Percentiles rank a stretch among this genome's conserved stretches.
These are phyloP conservation scores for Penicillium daleae DNA, from an alignment of 495 filamentous ascomycete genomes.

Conservation along the genomic window DNA sequence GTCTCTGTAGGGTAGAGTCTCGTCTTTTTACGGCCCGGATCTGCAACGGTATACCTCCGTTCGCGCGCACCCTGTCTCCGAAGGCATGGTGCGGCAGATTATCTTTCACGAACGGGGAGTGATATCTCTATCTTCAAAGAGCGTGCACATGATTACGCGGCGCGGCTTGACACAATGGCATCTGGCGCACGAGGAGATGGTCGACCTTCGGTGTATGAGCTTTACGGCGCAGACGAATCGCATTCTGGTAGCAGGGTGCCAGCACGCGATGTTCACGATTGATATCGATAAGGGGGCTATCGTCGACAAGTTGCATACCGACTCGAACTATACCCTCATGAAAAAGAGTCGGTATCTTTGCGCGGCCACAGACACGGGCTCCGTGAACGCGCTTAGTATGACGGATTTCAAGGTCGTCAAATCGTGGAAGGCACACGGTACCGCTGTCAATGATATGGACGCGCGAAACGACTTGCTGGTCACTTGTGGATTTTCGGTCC, in stretches of 20 bases:
- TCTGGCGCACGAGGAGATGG: conserved; percentile 75
- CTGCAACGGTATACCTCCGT: conserved; percentile 81
- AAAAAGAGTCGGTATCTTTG: conserved; percentile 88
- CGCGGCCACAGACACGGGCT: conserved; percentile 82
- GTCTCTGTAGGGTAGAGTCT: conserved; percentile 70
- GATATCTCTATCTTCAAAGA: conserved; percentile 73
- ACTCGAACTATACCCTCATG: conserved; percentile 85
- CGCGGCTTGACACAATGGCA: conserved; percentile 87
- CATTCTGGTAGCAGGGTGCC: conserved; percentile 83
- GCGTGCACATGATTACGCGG: conserved; percentile 82
- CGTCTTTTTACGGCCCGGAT: conserved; percentile 81
- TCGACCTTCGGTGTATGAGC: conserved; percentile 87
- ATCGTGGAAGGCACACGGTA: conserved; percentile 83
- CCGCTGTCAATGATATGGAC: conserved; percentile 92
- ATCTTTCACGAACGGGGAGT: conserved; percentile 86
- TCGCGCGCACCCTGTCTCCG: conserved; percentile 64
- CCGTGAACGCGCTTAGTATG: conserved; percentile 83
- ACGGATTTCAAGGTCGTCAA: conserved; percentile 75
- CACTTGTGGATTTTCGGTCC: conserved; percentile 89
- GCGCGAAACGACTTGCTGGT: conserved; percentile 88
- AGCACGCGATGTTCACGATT: conserved; percentile 85
- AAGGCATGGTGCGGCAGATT: conserved; percentile 77
- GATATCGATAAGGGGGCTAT: conserved; percentile 86
- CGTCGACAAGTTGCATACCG: conserved; percentile 70
- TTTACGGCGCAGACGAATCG: conserved; percentile 86